phyloP scores from a whole-genome alignment of 2,329 filamentous ascomycete genomes.

The Calonectria fujianensis region DNA sequence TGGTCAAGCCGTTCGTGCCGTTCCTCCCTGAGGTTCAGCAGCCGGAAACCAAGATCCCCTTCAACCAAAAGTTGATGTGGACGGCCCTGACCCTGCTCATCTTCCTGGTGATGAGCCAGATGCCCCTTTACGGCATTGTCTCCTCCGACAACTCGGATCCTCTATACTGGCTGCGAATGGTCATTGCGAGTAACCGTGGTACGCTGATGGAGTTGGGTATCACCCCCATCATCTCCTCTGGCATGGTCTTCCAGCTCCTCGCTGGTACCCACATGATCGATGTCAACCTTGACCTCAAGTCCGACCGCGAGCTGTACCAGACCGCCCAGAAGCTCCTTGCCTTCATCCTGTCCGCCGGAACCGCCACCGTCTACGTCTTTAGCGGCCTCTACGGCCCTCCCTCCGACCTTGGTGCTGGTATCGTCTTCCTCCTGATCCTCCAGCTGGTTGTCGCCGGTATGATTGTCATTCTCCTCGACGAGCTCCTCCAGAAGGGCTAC shows the following conservation, averaged over 20 bases:
- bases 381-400: constrained; percentile 98
- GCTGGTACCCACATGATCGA: constrained; percentile 99
- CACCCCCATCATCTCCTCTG: constrained; percentile 98
- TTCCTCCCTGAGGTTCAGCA: constrained; percentile 99
- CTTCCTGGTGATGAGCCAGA: constrained; percentile 99
- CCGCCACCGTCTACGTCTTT: constrained; percentile 98
- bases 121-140: constrained; percentile 99
- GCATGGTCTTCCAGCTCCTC: constrained; percentile 99
- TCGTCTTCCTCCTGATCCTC: constrained; percentile 98
- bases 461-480: constrained; percentile 99
- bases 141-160: constrained; percentile 99
- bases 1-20: constrained; percentile 99
- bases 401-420: constrained; percentile 96
- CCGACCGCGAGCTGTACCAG: constrained; percentile 99
- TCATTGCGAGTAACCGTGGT: constrained; percentile 98
- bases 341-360: constrained; percentile 97
- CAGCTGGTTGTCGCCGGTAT: constrained; percentile 98
- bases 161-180: constrained; percentile 99
- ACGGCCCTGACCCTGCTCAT: constrained; percentile 95
- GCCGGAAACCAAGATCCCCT: constrained; percentile 98
- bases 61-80: constrained; percentile 99
- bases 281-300: constrained; percentile 99
- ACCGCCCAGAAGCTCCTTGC: constrained; percentile 99
- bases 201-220: constrained; percentile 98
- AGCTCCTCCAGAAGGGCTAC: constrained; percentile 99